Conservation (phyloP, 768 basidiomycete species). For the Hydnomerulius pinastri region DNA sequence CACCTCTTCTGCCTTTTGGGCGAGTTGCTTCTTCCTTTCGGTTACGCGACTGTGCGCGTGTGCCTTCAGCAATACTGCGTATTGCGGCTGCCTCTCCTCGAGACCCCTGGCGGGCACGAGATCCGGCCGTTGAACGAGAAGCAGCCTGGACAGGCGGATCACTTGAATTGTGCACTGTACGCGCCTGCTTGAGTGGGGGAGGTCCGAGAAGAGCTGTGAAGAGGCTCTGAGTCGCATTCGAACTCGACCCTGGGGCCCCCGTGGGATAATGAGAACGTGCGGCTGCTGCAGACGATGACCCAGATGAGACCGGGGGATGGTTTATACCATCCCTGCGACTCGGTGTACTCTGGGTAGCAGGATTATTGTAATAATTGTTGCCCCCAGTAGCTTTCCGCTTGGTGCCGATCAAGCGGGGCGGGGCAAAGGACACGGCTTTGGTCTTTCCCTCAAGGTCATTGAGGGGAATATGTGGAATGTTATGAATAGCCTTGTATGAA, state of each 20-base stretch:
- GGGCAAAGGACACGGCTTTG: slow-evolving; percentile 43
- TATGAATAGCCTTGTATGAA: slow-evolving; percentile 80
- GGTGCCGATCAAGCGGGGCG: slow-evolving; percentile 55
- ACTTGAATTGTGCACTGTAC: slow-evolving; percentile 74
- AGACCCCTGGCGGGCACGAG: slow-evolving; percentile 24
- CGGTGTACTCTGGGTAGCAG: slow-evolving; percentile 47
- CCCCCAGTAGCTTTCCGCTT: slow-evolving; percentile 51
- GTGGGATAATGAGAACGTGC: slow-evolving; percentile 48
- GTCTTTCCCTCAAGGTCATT: slow-evolving; percentile 72
- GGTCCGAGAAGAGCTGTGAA: slow-evolving; percentile 77
- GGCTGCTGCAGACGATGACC: slow-evolving; percentile 27
- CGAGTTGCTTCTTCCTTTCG: slow-evolving; percentile 41
- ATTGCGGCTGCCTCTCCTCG: slow-evolving; percentile 21
- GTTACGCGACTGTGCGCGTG: slow-evolving; percentile 46
- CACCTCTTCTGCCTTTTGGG: slow-evolving; percentile 37
- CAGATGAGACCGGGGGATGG: slow-evolving; percentile 35
- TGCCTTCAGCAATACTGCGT: slow-evolving; percentile 48
- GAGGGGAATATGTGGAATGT: slow-evolving; percentile 63
- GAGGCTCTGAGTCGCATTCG: slow-evolving; percentile 56
- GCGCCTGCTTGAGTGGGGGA: slow-evolving; percentile 72
- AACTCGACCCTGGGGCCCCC: slow-evolving; percentile 35
- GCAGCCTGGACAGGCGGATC: slow-evolving; percentile 66
- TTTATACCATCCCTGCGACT: slow-evolving; percentile 47
- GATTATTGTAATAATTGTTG: slow-evolving; percentile 52
- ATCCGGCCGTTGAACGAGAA: slow-evolving; percentile 37